These are phyloP conservation scores for Aspergillus eucalypticola DNA, from an alignment of 2,329 filamentous ascomycete species.

Conservation along the genomic window DNA sequence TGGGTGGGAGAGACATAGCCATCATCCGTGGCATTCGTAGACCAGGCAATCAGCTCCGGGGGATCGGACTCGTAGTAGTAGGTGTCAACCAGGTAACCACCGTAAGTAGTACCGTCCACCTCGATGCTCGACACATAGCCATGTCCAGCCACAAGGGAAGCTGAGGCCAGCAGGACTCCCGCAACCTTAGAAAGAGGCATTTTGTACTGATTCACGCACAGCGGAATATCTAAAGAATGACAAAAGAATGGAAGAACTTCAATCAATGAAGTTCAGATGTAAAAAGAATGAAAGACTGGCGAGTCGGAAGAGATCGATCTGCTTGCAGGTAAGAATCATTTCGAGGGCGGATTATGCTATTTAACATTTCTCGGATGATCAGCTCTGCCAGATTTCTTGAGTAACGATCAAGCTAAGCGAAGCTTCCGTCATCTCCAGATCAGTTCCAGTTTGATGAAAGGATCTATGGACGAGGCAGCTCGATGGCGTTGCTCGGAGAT, in stretches of 20 bases:
- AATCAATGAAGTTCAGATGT: conserved; percentile 1
- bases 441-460: not conserved
- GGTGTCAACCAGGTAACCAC: conserved; percentile 42
- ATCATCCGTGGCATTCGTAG: conserved; percentile 52
- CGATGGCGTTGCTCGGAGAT: not conserved
- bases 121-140: conserved; percentile 39
- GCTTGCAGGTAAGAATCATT: not conserved
- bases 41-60: conserved; percentile 54
- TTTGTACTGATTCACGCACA: not conserved
- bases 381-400: not conserved
- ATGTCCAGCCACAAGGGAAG: conserved; percentile 31
- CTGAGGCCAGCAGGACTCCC: conserved; percentile 23
- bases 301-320: not conserved
- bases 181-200: conserved; percentile 12
- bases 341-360: not conserved
- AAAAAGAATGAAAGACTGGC: not conserved
- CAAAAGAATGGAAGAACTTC: conserved; percentile 6
- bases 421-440: not conserved
- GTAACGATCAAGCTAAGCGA: not conserved
- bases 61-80: conserved; percentile 34
- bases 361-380: not conserved
- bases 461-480: not conserved
- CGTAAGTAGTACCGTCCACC: conserved; percentile 38
- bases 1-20: conserved; percentile 52
- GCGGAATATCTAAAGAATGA: not conserved